A percentile compares a stretch with the other conserved stretches of the same genome.
Conservation (phyloP, 2,329 filamentous ascomycete species). For the Talaromyces sp. region DNA sequence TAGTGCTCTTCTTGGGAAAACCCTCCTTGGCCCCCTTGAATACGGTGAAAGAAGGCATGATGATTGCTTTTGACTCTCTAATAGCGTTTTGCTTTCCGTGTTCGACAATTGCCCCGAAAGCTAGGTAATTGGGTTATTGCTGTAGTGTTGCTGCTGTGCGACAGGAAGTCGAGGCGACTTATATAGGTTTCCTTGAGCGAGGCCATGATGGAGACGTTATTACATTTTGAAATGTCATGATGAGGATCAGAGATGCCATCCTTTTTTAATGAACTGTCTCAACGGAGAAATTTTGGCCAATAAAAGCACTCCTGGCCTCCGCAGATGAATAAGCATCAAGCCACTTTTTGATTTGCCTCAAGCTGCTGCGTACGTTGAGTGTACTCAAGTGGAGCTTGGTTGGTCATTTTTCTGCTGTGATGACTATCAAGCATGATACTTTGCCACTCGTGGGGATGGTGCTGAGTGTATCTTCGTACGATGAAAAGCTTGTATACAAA, state of each 20-base stretch:
- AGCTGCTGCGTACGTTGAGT: no score
- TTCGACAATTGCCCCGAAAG: neutral
- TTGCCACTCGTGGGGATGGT: neutral
- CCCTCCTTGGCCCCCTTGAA: slow-evolving; percentile 1
- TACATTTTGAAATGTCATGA: neutral
- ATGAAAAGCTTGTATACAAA: no score
- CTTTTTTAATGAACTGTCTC: no score
- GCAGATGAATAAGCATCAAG: no score
- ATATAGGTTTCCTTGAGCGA: neutral
- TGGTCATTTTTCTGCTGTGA: neutral
- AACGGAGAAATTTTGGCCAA: neutral
- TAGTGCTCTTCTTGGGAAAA: slow-evolving; percentile 2
- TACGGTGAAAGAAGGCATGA: slow-evolving; percentile 7
- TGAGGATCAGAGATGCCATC: neutral
- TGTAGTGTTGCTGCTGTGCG: neutral
- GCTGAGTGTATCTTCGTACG: neutral
- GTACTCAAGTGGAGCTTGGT: neutral
- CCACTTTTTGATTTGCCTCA: no score
- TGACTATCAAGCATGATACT: neutral
- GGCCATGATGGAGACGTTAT: neutral
- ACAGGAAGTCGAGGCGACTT: neutral
- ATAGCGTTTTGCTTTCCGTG: neutral
- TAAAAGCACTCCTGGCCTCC: neutral
- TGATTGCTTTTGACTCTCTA: neutral
- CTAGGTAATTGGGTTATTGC: neutral